Conservation (phyloP, 371 early-diverging fungal genomes). For the Syncephalastrum sp. region DNA sequence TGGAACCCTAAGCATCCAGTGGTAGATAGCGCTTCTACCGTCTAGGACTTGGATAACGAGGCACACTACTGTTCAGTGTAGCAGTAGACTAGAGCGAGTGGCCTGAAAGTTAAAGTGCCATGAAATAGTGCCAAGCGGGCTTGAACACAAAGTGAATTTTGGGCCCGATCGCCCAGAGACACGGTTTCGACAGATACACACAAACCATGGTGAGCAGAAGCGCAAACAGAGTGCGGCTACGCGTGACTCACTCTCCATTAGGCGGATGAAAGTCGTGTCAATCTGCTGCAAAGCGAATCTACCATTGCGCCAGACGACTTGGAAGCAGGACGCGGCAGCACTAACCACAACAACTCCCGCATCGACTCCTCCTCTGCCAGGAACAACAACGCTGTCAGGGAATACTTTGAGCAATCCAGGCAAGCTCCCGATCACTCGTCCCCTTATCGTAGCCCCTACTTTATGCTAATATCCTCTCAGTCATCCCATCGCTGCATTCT, state of each 20-base stretch:
- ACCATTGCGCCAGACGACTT: conserved; percentile 24
- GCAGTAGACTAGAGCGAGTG: too few species aligned
- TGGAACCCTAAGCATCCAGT: too few species aligned
- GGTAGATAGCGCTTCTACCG: too few species aligned
- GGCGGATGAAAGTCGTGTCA: conserved; percentile 25
- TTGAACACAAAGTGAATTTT: too few species aligned
- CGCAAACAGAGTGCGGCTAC: too few species aligned
- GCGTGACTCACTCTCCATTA: conserved; percentile 3
- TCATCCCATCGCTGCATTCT: conserved; percentile 90
- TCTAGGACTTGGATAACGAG: too few species aligned
- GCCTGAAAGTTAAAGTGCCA: too few species aligned
- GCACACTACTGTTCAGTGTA: too few species aligned
- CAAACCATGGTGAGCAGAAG: too few species aligned
- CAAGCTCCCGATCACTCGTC: conserved; percentile 5
- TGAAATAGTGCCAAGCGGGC: too few species aligned
- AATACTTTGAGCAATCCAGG: conserved; percentile 50
- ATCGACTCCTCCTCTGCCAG: background rate
- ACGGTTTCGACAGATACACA: too few species aligned
- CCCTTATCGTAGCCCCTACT: background rate
- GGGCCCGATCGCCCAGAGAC: too few species aligned
- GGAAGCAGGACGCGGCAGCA: conserved; percentile 13
- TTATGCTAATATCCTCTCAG: conserved; percentile 30
- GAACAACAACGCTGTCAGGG: conserved; percentile 26
- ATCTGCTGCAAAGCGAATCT: conserved; percentile 19
- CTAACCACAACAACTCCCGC: background rate